phyloP scores from a whole-genome alignment of 768 basidiomycete species.

The Gautieria morchelliformis region DNA sequence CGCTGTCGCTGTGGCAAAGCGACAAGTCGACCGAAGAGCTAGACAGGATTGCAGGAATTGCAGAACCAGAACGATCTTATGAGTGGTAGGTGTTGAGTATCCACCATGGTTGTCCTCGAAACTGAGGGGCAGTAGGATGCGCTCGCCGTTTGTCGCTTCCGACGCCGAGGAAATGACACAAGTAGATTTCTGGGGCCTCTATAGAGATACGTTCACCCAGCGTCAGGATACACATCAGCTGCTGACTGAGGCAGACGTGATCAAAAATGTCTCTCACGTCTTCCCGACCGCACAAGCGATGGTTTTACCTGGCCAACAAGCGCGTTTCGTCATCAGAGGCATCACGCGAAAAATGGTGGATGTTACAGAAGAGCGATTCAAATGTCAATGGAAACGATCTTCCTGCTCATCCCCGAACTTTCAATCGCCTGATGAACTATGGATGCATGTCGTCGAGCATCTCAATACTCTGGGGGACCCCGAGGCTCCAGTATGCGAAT shows the following conservation, averaged over 20 bases:
- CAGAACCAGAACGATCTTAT: slow-evolving; percentile 73
- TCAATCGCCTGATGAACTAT: slow-evolving; percentile 51
- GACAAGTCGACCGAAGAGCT: slow-evolving; percentile 67
- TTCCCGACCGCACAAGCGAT: slow-evolving; percentile 84
- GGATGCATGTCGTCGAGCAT: slow-evolving; percentile 59
- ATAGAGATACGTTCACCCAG: slow-evolving; percentile 72
- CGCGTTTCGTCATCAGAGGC: slow-evolving; percentile 82
- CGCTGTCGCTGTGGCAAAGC: slow-evolving; percentile 32
- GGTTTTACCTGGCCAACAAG: slow-evolving; percentile 64
- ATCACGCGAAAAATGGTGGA: slow-evolving; percentile 61
- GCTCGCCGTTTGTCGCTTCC: slow-evolving; percentile 70
- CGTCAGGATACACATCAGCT: slow-evolving; percentile 47
- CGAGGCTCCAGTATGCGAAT: slow-evolving; percentile 38
- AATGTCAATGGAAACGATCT: slow-evolving; percentile 68
- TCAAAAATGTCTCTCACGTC: slow-evolving; percentile 81
- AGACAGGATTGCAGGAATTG: slow-evolving; percentile 42
- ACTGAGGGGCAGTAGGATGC: slow-evolving; percentile 58
- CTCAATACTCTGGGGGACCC: slow-evolving; percentile 32
- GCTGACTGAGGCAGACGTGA: slow-evolving; percentile 84
- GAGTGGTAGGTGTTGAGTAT: slow-evolving; percentile 49
- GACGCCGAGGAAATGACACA: slow-evolving; percentile 80
- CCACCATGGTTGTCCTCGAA: not conserved
- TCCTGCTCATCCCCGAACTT: slow-evolving; percentile 42
- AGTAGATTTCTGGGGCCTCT: slow-evolving; percentile 92
- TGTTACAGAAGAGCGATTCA: slow-evolving; percentile 50